A percentile compares a stretch with the other conserved stretches of the same genome.
These are phyloP conservation scores for Hirschfeldia incana DNA, from an alignment of 345 rosid species.

Conservation along the genomic window DNA sequence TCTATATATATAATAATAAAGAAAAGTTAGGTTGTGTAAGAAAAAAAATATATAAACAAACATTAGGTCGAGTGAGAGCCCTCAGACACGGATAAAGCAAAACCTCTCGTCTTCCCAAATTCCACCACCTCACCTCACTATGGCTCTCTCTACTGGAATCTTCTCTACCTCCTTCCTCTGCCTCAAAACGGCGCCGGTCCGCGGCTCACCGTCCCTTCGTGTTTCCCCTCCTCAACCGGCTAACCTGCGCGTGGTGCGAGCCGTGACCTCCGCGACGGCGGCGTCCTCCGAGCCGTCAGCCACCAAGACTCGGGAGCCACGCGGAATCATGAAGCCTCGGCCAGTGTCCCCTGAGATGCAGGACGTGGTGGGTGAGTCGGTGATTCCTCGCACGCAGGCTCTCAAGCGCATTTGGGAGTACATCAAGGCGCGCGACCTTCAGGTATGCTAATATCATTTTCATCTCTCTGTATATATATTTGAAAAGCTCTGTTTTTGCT, in stretches of 20 bases:
- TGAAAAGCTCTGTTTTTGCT: neutral
- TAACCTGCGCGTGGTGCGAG: constrained; percentile 41
- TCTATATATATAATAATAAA: no score
- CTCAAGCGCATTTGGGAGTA: constrained; percentile 90
- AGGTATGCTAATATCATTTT: constrained; percentile 43
- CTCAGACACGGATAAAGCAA: constrained; percentile 48
- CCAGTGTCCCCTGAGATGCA: constrained; percentile 88
- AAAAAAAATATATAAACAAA: neutral
- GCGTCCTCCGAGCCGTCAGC: constrained; percentile 53
- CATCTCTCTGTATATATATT: neutral
- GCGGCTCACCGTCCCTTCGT: constrained; percentile 17
- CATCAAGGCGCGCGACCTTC: constrained; percentile 84
- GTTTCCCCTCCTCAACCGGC: constrained; percentile 18
- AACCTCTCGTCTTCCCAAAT: constrained; percentile 33
- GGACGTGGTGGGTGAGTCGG: constrained; percentile 76
- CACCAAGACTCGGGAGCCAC: constrained; percentile 54
- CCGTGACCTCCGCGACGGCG: constrained; percentile 54
- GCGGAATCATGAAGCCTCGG: constrained; percentile 86
- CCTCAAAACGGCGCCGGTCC: constrained; percentile 42
- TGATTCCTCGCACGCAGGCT: constrained; percentile 86
- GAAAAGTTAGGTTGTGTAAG: neutral
- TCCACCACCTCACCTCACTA: constrained; percentile 8
- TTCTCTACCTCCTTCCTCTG: constrained; percentile 48
- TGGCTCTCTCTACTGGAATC: constrained; percentile 55
- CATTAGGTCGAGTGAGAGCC: neutral